Base-by-base conservation (phyloP, 495 filamentous ascomycete species). In the Lasiosphaeris hirsuta region DNA sequence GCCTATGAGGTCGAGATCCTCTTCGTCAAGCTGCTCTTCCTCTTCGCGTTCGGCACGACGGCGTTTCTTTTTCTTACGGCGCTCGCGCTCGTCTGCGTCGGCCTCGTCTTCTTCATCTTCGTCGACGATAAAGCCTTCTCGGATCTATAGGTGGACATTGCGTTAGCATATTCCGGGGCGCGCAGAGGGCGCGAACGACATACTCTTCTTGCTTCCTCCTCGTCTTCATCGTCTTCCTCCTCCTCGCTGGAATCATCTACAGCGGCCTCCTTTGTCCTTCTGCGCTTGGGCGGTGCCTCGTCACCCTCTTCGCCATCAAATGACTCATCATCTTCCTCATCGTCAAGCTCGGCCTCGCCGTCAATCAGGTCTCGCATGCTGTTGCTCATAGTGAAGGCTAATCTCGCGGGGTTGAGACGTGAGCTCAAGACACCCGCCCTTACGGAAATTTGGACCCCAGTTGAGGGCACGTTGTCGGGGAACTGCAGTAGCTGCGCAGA, bases 91-190 rank as follows among this genome's bases (percentile, higher is more conserved):
- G 60, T 85, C 83, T 44, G 81, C 81, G 35, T 88, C 88, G 15
- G 86, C 81, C 37, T 81, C 82, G 47, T 86, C 84, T 9, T 90
- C 90, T 63, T 95, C 90, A 59, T 95, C 89, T 60, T 95, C 92
- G 63, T 96, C 92, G 62, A 96, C 90, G 54, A 98, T 96, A 75
- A 97, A 98, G 5, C 92, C 95, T 76, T 95, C 90, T 23, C 89
- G 87, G 38, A 96, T 81, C 89, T 95, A 40, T 35, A 33, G 47
- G 43, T n/a, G 38, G 17, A 43, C n/a, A n/a, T 15, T 34, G 9
- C 13, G 14, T 30, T 35, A 46, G n/a, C 15, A 23, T 37, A 14
- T 7, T 7, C 33, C 7, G 19, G 11, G 17, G 4, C n/a, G 11
- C 14, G 39, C 33, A 43, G 19, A 30, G 34, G 17, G 40, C 7